These are phyloP conservation scores for Murraya koenigii DNA, from an alignment of 345 rosid species.

Conservation along the genomic window DNA sequence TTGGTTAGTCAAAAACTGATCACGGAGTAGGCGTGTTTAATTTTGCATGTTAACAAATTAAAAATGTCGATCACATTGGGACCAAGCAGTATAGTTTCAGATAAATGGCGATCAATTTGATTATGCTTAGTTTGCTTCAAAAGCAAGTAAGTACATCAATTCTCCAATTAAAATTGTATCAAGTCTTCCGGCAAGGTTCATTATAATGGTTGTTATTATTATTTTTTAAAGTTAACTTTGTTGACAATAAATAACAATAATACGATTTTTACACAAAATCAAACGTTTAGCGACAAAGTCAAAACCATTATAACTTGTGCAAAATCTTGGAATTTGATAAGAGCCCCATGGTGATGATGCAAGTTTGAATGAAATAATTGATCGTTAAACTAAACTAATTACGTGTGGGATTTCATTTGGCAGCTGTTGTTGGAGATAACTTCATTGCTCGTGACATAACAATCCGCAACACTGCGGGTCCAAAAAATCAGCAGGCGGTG, in stretches of 20 bases:
- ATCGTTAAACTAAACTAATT: background rate
- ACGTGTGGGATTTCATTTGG: background rate
- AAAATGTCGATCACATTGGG: background rate
- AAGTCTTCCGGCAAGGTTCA: background rate
- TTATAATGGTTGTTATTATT: no score
- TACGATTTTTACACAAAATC: background rate
- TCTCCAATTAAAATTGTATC: background rate
- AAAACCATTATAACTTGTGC: background rate
- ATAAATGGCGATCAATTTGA: background rate
- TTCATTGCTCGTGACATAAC: slow-evolving; percentile 53
- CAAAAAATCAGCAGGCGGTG: slow-evolving; percentile 47
- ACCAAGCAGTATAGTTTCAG: background rate
- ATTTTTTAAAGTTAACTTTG: background rate
- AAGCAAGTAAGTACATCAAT: background rate
- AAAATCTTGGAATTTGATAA: background rate
- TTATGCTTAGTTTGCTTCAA: background rate
- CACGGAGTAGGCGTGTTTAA: background rate
- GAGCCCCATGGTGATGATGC: background rate
- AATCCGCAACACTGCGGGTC: slow-evolving; percentile 51
- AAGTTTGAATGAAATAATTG: background rate
- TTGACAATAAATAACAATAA: background rate
- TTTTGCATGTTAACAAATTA: slow-evolving; percentile 6
- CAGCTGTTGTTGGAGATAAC: slow-evolving; percentile 49
- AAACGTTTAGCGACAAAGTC: background rate
- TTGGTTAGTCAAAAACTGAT: background rate